Evolutionary conservation across 2,329 filamentous ascomycete genomes (phyloP).

Genomic region (Colletotrichum phormii): DNA sequence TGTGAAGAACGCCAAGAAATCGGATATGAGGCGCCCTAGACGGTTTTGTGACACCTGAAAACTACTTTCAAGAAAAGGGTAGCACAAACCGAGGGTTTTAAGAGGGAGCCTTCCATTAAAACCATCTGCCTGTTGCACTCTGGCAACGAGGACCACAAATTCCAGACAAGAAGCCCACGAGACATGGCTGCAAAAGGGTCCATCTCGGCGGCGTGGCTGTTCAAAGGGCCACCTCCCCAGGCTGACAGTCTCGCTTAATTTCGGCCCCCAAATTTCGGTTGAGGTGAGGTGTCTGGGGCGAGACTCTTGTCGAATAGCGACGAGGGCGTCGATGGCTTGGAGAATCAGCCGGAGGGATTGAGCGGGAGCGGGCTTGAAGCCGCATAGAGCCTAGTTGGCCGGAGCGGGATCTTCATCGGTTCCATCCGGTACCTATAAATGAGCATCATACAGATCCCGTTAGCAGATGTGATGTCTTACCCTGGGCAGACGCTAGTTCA

Average conservation of each 20-base stretch:
- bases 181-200: not conserved
- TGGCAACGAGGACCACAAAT: not conserved
- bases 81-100: not conserved
- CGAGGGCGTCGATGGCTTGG: not conserved
- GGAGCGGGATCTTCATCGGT: not conserved
- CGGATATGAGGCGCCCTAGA: not conserved
- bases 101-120: not conserved
- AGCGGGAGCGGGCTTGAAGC: not conserved
- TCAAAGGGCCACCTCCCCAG: not conserved
- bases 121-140: not conserved
- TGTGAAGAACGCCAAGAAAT: not conserved
- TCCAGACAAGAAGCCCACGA: not conserved
- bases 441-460: not conserved
- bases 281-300: not conserved
- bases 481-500: not conserved
- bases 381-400: not conserved
- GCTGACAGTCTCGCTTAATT: not conserved
- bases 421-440: not conserved
- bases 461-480: not conserved
- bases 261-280: not conserved
- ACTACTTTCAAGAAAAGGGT: too few species aligned
- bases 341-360: not conserved
- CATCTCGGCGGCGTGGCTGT: not conserved
- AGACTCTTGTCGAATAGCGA: too few species aligned
- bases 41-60: not conserved